Evolutionary conservation across 1,284 basidiomycete genomes (phyloP), one percentile per base, ranked within the genome.

Genomic region (Naganishia liquefaciens): DNA sequence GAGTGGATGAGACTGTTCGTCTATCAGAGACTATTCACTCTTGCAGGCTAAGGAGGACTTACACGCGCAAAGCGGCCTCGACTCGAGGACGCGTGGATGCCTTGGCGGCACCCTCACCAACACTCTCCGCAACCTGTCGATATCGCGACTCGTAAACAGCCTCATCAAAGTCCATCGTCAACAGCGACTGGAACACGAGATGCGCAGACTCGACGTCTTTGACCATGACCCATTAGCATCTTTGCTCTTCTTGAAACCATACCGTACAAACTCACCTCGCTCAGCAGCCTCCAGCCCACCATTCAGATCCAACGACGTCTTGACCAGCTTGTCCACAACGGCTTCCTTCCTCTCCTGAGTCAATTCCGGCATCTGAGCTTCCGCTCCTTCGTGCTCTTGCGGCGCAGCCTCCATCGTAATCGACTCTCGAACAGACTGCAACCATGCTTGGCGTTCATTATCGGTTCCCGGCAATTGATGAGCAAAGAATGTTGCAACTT

Each of bases 401-500:
- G 21, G 23, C 4, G 47, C 21, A 37, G 54, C 54, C 5, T 25
- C 23, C 15, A 49, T 42, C 27, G 54, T 57, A 28, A 64, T 64
- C 13, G 55, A 50, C 44, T 64, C 46, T 19, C 54, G 55, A 25
- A 65, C 51, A 7, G 55, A 60, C 33, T 49, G 55, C 47, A 65
- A 51, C 53, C 57, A 65, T 53, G 57, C 57, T 60, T 60, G 57
- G 6, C 44, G 50, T 23, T 86, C 85, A 70, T 88, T 87, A 54
- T 88, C 86, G 11, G 71, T 44, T 53, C 90, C 88, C 66, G 88
- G 80, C 70, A 82, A 81, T 67, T 84, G 82, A 72, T 87, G 84
- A 37, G 87, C 84, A 68, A 91, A 81, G 78, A 91, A 93, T 72
- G 86, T 85, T 50, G 90, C 85, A 49, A 93, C 81, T 75, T 93